Base-by-base conservation (phyloP, 108 stramenopile species). In the Schizochytrium sp. region DNA sequence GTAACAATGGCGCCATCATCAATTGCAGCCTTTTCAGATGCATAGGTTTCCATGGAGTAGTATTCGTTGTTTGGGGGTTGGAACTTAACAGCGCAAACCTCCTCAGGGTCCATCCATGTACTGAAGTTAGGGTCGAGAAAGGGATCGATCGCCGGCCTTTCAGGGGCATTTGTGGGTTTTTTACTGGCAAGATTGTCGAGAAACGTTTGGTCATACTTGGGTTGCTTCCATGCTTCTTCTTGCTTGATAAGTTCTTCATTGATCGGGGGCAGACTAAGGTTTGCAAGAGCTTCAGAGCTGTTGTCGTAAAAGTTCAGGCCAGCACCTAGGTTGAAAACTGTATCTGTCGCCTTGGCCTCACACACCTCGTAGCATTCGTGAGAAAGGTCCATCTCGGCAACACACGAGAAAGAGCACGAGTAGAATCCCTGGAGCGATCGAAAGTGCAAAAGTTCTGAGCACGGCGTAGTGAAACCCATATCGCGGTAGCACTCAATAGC, bases 11-110 rank as follows among this genome's bases (percentile, higher is more conserved):
- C 76, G 5, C 76, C 76, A 0, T 49, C 76, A 2, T 83, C 53
- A 13, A 5, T 17, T 50, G 76, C 76, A 7, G 76, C 76, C 2
- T 49, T 5, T 50, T 83, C 76, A 10, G 4, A 38, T 55, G 10
- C 28, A 53, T 55, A 83, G 15, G 76, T 83, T 53, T 83, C n/a
- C 17, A 83, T 49, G 28, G 10, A 10, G 3, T 83, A 83, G 50
- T 40, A 38, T 10, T 50, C 12, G 47, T 83, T 83, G 76, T 5
- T 49, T 13, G 47, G 50, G 4, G 47, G 17, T 28, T 83, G 38
- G 3, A 83, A 83, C 28, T 55, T 55, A 2, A 83, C 76, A 5
- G 76, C 76, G 3, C 76, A 83, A n/a, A 83, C 76, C 76, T 49
- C 47, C 15, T 55, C 76, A 10, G 50, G 47, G 15, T 83, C 50